Base-by-base conservation (phyloP, 352 stramenopile genomes). In the Phytopythium vexans region DNA sequence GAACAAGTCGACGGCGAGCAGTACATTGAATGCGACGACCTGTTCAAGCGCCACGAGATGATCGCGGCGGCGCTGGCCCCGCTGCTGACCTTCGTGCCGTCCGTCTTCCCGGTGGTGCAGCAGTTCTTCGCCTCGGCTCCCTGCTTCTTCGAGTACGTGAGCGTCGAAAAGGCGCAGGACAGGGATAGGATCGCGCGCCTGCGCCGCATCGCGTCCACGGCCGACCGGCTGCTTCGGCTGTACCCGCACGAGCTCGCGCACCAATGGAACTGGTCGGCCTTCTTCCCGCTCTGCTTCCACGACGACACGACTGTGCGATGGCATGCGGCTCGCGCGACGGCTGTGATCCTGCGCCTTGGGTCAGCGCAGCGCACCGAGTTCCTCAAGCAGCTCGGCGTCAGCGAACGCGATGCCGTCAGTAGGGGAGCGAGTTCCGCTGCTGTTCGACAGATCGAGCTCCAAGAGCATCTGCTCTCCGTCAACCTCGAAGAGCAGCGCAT, bases 251-350 rank as follows among this genome's bases (percentile, higher is more conserved):
- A 83, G 37, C 65, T 89, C 33, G 56, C 60, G 31, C 37, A 64
- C 49, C 66, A 89, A 15, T 95, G 83, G 82, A 93, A 95, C 64
- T 95, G 82, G 83, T 76, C 79, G 21, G 57, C 72, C 3, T 82
- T 94, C 43, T 93, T 91, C 52, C 76, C 82, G n/a, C 64, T 95
- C 37, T 87, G 79, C 49, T 89, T 89, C 53, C 68, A 88, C 49
- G 66, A 83, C 8, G 78, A 95, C 46, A 33, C 58, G 31, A 47
- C 51, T 16, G 66, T 87, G 8, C 76, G 78, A 15, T 89, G 77
- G 74, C 83, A 78, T 53, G 86, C 86, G 0, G 75, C 79, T 14
- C 72, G 77, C 12, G 70, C 79, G 0, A 85, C 78, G 15, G 70
- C 74, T 3, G 31, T 86, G 1, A 62, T 93, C 35, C 57, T 95